These are phyloP conservation scores for Boletus coccyginus DNA, from an alignment of 768 basidiomycete genomes.

Conservation along the genomic window DNA sequence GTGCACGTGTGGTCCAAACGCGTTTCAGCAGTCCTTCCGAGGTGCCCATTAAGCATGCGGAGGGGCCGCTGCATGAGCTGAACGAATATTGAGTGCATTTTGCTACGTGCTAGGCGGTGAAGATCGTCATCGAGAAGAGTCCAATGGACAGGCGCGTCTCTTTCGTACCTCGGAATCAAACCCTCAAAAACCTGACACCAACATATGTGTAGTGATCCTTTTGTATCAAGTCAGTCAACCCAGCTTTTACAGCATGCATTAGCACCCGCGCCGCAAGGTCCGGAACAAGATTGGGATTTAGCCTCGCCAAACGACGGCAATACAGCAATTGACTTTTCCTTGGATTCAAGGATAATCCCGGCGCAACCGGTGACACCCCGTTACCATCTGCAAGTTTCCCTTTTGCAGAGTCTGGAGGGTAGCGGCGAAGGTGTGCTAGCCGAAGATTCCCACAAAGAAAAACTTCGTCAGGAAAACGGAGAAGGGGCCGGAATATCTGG, in stretches of 20 bases:
- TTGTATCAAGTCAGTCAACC: slow-evolving; percentile 49
- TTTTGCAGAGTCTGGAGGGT: slow-evolving; percentile 3
- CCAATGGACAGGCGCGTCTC: slow-evolving; percentile 43
- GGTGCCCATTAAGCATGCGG: background rate
- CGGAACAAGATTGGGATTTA: slow-evolving; percentile 12
- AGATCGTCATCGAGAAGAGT: background rate
- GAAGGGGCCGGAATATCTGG: slow-evolving; percentile 9
- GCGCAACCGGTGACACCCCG: slow-evolving; percentile 36
- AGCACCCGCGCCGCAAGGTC: slow-evolving; percentile 19
- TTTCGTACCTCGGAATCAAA: slow-evolving; percentile 10
- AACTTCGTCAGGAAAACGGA: slow-evolving; percentile 22
- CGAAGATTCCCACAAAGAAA: slow-evolving; percentile 56
- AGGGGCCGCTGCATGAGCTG: slow-evolving; percentile 2
- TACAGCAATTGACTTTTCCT: slow-evolving; percentile 36
- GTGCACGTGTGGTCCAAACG: slow-evolving; percentile 5
- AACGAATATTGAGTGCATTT: slow-evolving; percentile 1
- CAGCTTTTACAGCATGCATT: slow-evolving; percentile 51
- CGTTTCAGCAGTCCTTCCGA: background rate
- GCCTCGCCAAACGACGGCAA: slow-evolving; percentile 18
- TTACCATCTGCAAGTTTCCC: slow-evolving; percentile 44
- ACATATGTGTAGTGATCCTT: slow-evolving; percentile 37
- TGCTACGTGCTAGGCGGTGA: background rate
- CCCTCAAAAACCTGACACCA: slow-evolving; percentile 11
- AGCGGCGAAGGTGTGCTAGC: slow-evolving; percentile 25
- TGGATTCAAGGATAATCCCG: slow-evolving; percentile 41